phyloP scores from a whole-genome alignment of 345 rosid species.

The Acer yangbiense region DNA sequence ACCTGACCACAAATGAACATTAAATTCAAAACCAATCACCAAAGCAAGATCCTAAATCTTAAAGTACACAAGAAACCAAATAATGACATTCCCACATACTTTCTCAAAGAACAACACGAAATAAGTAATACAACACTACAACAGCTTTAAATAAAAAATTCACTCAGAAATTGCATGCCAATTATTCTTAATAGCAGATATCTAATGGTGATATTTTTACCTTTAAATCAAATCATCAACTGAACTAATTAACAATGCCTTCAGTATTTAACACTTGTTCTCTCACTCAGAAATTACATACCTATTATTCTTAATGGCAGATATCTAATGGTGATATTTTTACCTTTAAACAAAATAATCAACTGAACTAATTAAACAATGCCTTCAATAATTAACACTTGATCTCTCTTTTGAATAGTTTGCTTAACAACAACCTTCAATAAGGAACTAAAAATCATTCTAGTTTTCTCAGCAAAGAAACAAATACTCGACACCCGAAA shows the following conservation, averaged over 20 bases:
- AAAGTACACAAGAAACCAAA: not conserved
- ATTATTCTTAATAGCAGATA: not conserved
- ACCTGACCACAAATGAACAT: conserved; percentile 40
- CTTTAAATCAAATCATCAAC: too few relatives aligned
- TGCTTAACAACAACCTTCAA: not conserved
- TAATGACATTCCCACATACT: too few relatives aligned
- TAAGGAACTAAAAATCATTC: too few relatives aligned
- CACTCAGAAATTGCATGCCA: not conserved
- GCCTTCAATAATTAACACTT: not conserved
- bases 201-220: not conserved
- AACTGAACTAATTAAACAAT: not conserved
- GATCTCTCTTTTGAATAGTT: not conserved
- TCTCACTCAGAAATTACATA: not conserved
- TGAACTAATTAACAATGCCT: not conserved
- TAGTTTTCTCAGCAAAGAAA: not conserved
- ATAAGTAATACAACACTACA: not conserved
- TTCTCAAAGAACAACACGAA: not conserved
- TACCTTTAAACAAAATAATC: too few relatives aligned
- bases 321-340: not conserved
- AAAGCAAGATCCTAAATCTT: not conserved
- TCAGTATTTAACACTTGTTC: not conserved
- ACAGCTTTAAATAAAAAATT: not conserved
- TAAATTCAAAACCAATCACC: not conserved
- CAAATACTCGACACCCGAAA: not conserved
- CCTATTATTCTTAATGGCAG: not conserved